These are phyloP conservation scores for Debaryomyces tyrocola DNA, from an alignment of 805 yeast species.

Conservation along the genomic window DNA sequence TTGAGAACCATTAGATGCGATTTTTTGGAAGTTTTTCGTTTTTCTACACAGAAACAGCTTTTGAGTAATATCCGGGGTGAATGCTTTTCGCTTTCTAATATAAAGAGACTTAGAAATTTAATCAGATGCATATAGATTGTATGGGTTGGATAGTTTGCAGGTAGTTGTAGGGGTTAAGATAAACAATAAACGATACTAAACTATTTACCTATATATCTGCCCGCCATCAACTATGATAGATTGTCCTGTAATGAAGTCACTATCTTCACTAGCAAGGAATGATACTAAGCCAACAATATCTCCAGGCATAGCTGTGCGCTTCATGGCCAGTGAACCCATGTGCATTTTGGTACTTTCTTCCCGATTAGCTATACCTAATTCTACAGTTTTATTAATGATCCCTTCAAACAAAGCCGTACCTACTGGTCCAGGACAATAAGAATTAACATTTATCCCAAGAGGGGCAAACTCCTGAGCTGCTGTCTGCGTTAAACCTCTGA, in stretches of 20 bases:
- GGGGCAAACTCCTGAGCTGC: slow-evolving; percentile 39
- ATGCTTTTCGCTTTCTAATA: no score
- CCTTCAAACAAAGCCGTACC: slow-evolving; percentile 29
- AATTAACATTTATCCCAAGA: slow-evolving; percentile 35
- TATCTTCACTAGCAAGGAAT: slow-evolving; percentile 34
- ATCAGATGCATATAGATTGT: no score
- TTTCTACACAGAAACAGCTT: no score
- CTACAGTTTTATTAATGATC: slow-evolving; percentile 21
- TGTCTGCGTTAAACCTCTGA: slow-evolving; percentile 34
- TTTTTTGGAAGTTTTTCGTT: no score
- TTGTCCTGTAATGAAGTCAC: slow-evolving; percentile 37
- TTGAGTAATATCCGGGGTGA: no score
- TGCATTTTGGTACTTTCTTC: no score
- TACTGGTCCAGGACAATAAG: slow-evolving; percentile 42
- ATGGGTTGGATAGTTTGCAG: no score
- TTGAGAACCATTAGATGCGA: no score
- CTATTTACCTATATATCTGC: neutral
- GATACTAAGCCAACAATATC: slow-evolving; percentile 35
- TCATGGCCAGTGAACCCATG: slow-evolving; percentile 21
- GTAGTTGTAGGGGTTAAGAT: no score
- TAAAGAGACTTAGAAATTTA: no score
- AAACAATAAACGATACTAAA: no score
- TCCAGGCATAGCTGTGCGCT: slow-evolving; percentile 33
- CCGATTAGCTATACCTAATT: slow-evolving; percentile 5
- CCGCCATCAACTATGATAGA: slow-evolving; percentile 39